These are phyloP conservation scores for Kwoniella mangroviensis DNA, from an alignment of 768 basidiomycete species.

Conservation along the genomic window DNA sequence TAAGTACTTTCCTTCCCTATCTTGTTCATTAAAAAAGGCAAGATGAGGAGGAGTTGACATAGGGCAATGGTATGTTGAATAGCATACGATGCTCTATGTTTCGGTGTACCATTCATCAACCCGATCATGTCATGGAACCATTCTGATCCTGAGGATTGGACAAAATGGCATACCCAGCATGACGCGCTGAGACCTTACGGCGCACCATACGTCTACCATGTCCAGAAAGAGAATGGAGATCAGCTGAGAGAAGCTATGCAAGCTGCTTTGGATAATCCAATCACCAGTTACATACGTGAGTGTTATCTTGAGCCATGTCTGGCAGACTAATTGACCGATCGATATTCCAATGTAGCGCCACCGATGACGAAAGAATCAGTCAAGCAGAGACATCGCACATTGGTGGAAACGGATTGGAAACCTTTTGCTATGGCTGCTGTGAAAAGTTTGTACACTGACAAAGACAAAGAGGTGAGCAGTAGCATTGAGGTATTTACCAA, in stretches of 20 bases:
- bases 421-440: conserved; percentile 17
- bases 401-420: conserved; percentile 35
- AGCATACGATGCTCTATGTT: conserved; percentile 39
- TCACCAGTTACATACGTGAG: conserved; percentile 30
- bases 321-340: neutral
- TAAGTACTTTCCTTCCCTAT: conserved; percentile 1
- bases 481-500: neutral
- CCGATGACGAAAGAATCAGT: conserved; percentile 26
- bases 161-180: conserved; percentile 47
- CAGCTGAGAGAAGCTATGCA: conserved; percentile 28
- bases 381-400: conserved; percentile 16
- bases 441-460: conserved; percentile 12
- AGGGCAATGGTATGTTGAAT: neutral
- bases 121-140: conserved; percentile 44
- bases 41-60: too few species aligned
- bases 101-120: conserved; percentile 54
- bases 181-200: conserved; percentile 33
- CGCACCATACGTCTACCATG: conserved; percentile 49
- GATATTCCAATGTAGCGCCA: conserved; percentile 10
- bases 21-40: neutral
- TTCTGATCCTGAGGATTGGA: conserved; percentile 39
- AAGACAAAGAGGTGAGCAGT: conserved; percentile 21
- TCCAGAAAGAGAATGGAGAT: conserved; percentile 32
- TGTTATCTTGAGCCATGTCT: neutral
- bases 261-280: conserved; percentile 32